phyloP scores from a whole-genome alignment of 140 eudicot species.

The Ambrosia hybrid region DNA sequence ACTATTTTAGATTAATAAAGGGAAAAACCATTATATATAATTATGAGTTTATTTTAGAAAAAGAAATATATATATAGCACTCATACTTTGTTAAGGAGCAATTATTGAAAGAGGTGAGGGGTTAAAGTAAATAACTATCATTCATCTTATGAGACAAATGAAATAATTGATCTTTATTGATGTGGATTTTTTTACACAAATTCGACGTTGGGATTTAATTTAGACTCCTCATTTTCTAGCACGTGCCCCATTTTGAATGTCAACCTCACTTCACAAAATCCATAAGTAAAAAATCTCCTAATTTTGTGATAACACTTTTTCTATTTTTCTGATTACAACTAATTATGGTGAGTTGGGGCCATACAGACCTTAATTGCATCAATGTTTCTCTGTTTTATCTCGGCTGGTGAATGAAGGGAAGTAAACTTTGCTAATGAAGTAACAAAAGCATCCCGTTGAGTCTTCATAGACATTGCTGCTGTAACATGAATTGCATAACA shows the following conservation, averaged over 20 bases:
- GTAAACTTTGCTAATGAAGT: conserved; percentile 91
- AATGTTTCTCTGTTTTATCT: conserved; percentile 86
- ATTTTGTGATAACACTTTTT: not conserved
- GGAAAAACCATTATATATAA: not conserved
- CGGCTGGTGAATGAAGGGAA: conserved; percentile 95
- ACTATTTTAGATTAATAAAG: not conserved
- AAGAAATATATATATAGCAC: not conserved
- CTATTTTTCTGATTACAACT: not conserved
- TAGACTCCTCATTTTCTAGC: not conserved
- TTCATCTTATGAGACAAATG: not conserved
- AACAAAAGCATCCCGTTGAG: conserved; percentile 93
- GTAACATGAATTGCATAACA: conserved; percentile 87
- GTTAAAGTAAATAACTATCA: not conserved
- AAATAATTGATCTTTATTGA: not conserved
- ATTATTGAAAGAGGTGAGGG: not conserved
- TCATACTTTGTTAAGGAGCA: not conserved
- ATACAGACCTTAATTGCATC: conserved; percentile 87
- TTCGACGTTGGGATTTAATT: not conserved
- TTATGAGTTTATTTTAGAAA: not conserved
- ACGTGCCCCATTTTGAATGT: conserved; percentile 3
- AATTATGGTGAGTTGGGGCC: conserved; percentile 10
- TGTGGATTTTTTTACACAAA: not conserved
- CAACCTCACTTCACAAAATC: conserved; percentile 5
- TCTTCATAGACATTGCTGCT: conserved; percentile 93
- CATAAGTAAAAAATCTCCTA: not conserved